A percentile compares a stretch with the other conserved stretches of the same genome.
Conservation (phyloP, 2,329 filamentous ascomycete genomes). For the Trichoderma polysporum region DNA sequence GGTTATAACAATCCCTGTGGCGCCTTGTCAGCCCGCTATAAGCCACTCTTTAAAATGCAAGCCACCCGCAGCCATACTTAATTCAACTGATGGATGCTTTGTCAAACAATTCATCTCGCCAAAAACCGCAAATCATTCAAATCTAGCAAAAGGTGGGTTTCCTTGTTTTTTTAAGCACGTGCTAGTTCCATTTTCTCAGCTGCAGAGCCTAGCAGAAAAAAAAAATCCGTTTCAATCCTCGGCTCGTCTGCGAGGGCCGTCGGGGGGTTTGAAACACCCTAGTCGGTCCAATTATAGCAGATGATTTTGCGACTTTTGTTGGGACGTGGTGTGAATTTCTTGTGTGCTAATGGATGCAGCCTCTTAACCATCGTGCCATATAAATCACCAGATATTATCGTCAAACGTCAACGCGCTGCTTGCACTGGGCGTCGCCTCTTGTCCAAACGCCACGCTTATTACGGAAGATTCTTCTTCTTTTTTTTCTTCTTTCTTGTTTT, state of each 20-base stretch:
- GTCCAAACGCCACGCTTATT: neutral
- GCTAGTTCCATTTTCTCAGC: neutral
- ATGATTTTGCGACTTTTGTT: slow-evolving; percentile 1
- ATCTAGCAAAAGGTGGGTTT: neutral
- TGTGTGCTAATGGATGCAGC: neutral
- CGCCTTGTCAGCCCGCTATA: no score
- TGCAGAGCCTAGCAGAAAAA: neutral
- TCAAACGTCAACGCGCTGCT: neutral
- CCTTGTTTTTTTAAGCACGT: neutral
- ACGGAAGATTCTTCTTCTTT: neutral
- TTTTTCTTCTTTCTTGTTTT: neutral
- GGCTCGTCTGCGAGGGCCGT: neutral
- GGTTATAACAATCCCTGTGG: no score
- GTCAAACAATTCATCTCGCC: no score
- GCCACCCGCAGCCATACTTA: neutral
- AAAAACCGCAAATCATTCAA: neutral
- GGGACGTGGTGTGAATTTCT: no score
- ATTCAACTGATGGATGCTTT: neutral
- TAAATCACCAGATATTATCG: neutral
- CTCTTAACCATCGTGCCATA: neutral
- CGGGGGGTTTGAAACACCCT: slow-evolving; percentile 12
- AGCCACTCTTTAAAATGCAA: no score
- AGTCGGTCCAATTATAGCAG: neutral
- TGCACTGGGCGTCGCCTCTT: neutral
- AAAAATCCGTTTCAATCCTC: neutral